phyloP scores from a whole-genome alignment of 768 basidiomycete genomes.

The Auriscalpium orientale region DNA sequence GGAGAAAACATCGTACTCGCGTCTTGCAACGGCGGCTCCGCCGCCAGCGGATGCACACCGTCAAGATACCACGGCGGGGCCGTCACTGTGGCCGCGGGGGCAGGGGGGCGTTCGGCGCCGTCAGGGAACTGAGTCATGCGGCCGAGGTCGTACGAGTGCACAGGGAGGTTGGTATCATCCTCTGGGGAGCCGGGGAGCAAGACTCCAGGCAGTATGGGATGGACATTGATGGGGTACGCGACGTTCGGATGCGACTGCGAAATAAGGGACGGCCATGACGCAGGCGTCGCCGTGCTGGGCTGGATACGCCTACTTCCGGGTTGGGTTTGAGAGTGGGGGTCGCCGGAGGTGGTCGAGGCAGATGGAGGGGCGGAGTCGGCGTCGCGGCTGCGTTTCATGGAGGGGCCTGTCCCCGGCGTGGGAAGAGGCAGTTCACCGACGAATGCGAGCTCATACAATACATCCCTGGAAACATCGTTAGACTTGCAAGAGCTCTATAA shows the following conservation, averaged over 20 bases:
- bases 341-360: conserved; percentile 1
- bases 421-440: conserved; percentile 68
- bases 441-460: conserved; percentile 63
- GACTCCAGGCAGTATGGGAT: too few species aligned
- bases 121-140: conserved; percentile 6
- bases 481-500: neutral
- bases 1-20: too few species aligned
- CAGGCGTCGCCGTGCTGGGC: too few species aligned
- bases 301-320: too few species aligned
- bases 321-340: neutral
- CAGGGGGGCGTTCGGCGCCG: too few species aligned
- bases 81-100: neutral
- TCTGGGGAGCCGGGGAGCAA: neutral
- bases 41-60: too few species aligned
- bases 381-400: conserved; percentile 58
- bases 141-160: conserved; percentile 11
- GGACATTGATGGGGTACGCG: too few species aligned
- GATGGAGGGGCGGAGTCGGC: conserved; percentile 36
- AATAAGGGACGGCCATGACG: too few species aligned
- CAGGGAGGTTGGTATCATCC: conserved; percentile 6
- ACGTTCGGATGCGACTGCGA: too few species aligned
- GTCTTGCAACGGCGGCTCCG: too few species aligned
- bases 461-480: conserved; percentile 42
- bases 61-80: too few species aligned
- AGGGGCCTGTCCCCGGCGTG: conserved; percentile 39